Conservation (phyloP, 2,329 filamentous ascomycete genomes). For the Drechslerella coelobrocha region DNA sequence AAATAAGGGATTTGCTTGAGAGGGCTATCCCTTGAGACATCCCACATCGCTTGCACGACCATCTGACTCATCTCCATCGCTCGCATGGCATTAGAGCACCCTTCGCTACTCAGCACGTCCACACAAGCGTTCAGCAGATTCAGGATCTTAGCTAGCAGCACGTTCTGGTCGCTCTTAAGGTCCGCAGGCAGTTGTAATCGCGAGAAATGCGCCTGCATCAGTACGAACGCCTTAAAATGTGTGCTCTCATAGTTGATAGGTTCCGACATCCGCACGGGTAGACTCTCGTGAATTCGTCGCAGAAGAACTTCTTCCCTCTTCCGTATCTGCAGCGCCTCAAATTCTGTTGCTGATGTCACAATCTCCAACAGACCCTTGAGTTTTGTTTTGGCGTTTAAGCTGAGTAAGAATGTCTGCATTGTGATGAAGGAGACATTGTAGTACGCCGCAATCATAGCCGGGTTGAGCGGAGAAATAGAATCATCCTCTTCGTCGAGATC, state of each 20-base stretch:
- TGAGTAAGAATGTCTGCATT: conserved; percentile 97
- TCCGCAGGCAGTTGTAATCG: conserved; percentile 96
- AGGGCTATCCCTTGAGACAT: conserved; percentile 78
- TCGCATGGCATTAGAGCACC: conserved; percentile 94
- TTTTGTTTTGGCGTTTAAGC: conserved; percentile 85
- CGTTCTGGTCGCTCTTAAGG: conserved; percentile 91
- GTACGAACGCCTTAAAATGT: conserved; percentile 97
- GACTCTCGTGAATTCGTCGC: conserved; percentile 88
- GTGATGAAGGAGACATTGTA: conserved; percentile 99
- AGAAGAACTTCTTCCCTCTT: conserved; percentile 88
- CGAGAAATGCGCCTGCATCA: conserved; percentile 96
- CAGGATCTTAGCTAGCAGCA: conserved; percentile 81
- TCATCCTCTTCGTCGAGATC: conserved; percentile 95
- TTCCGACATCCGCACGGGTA: conserved; percentile 93
- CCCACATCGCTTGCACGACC: conserved; percentile 99
- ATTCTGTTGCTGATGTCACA: conserved; percentile 93
- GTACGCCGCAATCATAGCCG: conserved; percentile 97
- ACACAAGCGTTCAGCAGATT: conserved; percentile 89
- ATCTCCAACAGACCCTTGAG: conserved; percentile 97
- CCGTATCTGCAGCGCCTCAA: conserved; percentile 91
- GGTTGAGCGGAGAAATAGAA: conserved; percentile 84
- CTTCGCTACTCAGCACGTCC: conserved; percentile 93
- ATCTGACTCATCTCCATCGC: conserved; percentile 99
- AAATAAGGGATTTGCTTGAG: conserved; percentile 98
- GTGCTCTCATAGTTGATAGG: conserved; percentile 81